Conservation (phyloP, 805 yeast genomes). For the Starmerella cellae region DNA sequence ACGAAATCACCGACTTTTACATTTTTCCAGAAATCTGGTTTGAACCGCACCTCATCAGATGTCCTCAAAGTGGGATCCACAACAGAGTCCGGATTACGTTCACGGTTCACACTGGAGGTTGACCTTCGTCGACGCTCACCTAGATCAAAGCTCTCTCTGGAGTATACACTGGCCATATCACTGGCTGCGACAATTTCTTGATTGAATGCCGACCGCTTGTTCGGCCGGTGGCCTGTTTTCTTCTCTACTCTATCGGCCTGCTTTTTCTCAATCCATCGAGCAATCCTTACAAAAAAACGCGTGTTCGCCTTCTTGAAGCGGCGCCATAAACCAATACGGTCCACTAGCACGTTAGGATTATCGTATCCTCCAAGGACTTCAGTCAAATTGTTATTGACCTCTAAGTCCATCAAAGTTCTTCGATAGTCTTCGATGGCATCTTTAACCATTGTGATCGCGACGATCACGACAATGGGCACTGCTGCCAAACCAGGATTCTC, state of each 20-base stretch:
- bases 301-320: conserved; percentile 44
- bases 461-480: conserved; percentile 71
- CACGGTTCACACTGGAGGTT: conserved; percentile 1
- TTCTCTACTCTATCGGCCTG: conserved; percentile 18
- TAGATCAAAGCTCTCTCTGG: conserved; percentile 19
- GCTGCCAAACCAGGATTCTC: conserved; percentile 62
- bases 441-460: conserved; percentile 57
- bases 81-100: conserved; percentile 18
- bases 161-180: conserved; percentile 18
- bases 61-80: conserved; percentile 23
- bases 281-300: conserved; percentile 17
- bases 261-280: conserved; percentile 18
- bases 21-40: conserved; percentile 55
- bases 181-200: conserved; percentile 18
- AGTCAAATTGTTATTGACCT: conserved; percentile 56
- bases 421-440: conserved; percentile 72
- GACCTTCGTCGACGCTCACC: conserved; percentile 17
- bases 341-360: conserved; percentile 48
- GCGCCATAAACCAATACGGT: conserved; percentile 52
- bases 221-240: conserved; percentile 19
- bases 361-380: conserved; percentile 44
- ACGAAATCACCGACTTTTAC: conserved; percentile 66
- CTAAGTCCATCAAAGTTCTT: conserved; percentile 50
- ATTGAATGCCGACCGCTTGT: conserved; percentile 12
- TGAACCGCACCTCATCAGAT: conserved; percentile 32